Evolutionary conservation across 2,329 filamentous ascomycete species (phyloP).

Genomic region (Penicillium sp.): DNA sequence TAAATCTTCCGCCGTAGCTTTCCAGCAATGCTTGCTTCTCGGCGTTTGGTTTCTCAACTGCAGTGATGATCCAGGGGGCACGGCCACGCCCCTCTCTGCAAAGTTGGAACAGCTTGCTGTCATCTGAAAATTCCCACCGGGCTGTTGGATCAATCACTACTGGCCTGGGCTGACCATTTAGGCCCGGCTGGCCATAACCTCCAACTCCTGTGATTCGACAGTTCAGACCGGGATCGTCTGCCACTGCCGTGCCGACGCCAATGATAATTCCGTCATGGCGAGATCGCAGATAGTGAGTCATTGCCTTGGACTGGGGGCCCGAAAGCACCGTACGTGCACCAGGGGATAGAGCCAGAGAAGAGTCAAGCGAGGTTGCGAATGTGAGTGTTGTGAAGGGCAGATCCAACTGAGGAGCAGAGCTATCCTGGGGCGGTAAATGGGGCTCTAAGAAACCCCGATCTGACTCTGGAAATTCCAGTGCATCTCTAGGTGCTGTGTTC

Average conservation of each 20-base stretch:
- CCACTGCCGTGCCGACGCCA: constrained; percentile 76
- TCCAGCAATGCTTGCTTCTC: constrained; percentile 23
- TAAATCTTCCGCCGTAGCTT: constrained; percentile 31
- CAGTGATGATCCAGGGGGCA: constrained; percentile 66
- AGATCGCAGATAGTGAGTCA: constrained; percentile 91
- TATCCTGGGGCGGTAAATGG: constrained; percentile 42
- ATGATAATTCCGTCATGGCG: constrained; percentile 81
- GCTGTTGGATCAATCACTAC: constrained; percentile 73
- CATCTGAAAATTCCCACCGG: constrained; percentile 62
- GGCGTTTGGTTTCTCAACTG: constrained; percentile 11
- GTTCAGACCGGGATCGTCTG: constrained; percentile 83
- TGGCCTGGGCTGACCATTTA: constrained; percentile 67
- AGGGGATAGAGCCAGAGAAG: constrained; percentile 67
- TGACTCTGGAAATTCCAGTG: constrained; percentile 39
- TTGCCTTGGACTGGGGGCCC: constrained; percentile 77
- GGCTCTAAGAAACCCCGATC: constrained; percentile 44
- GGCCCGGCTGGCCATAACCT: constrained; percentile 50
- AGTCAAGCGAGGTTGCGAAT: constrained; percentile 84
- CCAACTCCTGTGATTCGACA: constrained; percentile 66
- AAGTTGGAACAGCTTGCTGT: constrained; percentile 64
- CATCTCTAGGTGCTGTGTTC: constrained; percentile 19
- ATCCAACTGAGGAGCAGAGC: constrained; percentile 18
- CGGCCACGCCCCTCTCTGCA: constrained; percentile 62
- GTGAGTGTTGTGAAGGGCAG: constrained; percentile 69
- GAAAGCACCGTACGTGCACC: constrained; percentile 76